A percentile compares a stretch with the other conserved stretches of the same genome.
phyloP scores from a whole-genome alignment of 306 rosid species.

The Cucurbita moschata region DNA sequence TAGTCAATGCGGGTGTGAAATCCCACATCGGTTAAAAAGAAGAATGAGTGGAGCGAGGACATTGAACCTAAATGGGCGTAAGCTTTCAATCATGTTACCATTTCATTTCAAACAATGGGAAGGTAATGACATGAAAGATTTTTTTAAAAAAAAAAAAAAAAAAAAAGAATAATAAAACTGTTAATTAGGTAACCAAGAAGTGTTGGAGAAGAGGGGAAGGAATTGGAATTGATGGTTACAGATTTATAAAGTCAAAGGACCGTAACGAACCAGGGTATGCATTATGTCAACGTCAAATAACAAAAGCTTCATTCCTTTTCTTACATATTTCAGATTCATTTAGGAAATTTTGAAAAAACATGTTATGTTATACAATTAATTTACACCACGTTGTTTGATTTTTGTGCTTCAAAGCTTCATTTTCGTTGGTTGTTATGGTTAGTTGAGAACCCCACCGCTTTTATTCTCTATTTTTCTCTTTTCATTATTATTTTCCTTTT shows the following conservation, averaged over 20 bases:
- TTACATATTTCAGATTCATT: not conserved
- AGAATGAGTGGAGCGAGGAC: no score
- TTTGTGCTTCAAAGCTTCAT: conserved; percentile 16
- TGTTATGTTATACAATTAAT: not conserved
- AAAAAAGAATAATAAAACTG: not conserved
- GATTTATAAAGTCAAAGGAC: not conserved
- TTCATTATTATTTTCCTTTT: not conserved
- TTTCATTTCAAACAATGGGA: not conserved
- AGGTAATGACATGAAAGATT: not conserved
- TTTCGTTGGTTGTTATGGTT: conserved; percentile 40
- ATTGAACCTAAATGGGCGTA: no score
- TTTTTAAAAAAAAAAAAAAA: no score
- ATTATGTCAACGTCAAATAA: not conserved
- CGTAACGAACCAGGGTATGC: not conserved
- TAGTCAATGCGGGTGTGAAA: no score
- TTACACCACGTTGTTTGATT: not conserved
- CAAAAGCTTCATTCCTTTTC: not conserved
- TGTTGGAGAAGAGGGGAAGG: not conserved
- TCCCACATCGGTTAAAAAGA: no score
- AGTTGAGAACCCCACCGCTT: conserved; percentile 11
- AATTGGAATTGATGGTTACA: not conserved
- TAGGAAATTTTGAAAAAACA: not conserved
- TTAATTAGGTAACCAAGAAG: conserved; percentile 1
- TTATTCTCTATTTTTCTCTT: not conserved
- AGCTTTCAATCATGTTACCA: no score